Evolutionary conservation across 805 yeast species (phyloP), one percentile per base, ranked within the genome.

Genomic region (Candida railenensis): DNA sequence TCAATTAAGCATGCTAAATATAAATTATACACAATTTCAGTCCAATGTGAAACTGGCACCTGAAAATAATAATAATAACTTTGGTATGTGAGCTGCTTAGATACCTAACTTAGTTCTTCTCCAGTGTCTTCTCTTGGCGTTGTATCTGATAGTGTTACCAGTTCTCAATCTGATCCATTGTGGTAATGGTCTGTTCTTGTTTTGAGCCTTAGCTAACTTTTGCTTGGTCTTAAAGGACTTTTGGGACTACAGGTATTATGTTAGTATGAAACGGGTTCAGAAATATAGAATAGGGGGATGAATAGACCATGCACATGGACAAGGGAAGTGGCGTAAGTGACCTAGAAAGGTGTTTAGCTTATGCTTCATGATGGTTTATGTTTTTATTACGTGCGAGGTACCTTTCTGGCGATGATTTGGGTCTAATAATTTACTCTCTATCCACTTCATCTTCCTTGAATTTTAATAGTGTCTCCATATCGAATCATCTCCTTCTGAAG

Each of bases 51-150:
- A 36, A n/a, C 39, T 9, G 14, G 39, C 19, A 25, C 30, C 30
- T 25, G 30, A 25, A 25, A 25, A 25, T 25, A 25, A 25, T 25
- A 25, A 19, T 36, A 36, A 36, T 8, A 11, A 14, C 37, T 18
- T 36, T 36, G 22, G 39, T 36, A 36, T 34, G 40, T 7, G 11
- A 28, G 34, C 39, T 42, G 46, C 66, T 88, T 91, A 92, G 84
- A 92, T 77, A 85, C 84, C 82, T 80, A 92, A 84, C 96, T 92
- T 92, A 71, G 97, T 92, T 87, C 98, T 89, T 88, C 97, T 92
- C 99, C 99, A 92, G 94, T 94, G 96, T 85, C 98, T 87, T 89
- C 98, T 90, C 90, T 94, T 94, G 74, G 96, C 95, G 82, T 92
- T 92, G 88, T 89, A 89, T 85, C 96, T 89, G 83, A 94, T 87